Percentiles rank a stretch among this genome's conserved stretches.
Evolutionary conservation across 2,329 filamentous ascomycete species (phyloP).

Genomic region (Diaporthe vexans): DNA sequence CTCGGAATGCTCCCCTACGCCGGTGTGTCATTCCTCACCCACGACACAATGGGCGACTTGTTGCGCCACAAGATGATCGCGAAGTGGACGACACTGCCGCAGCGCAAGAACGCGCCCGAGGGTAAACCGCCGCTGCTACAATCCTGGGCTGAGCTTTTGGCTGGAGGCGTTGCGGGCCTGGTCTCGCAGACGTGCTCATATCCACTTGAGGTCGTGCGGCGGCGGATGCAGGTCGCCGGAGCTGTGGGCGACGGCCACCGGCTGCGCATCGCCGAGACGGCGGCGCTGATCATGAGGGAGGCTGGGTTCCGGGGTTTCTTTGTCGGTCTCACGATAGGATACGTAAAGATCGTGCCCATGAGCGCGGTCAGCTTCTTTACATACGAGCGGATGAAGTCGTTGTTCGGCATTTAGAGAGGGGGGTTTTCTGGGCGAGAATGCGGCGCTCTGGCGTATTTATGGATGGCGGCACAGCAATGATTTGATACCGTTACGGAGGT

Average conservation of each 20-base stretch:
- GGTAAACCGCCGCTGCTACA: conserved; percentile 80
- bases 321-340: conserved; percentile 93
- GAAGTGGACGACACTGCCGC: conserved; percentile 80
- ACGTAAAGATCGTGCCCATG: conserved; percentile 95
- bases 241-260: conserved; percentile 91
- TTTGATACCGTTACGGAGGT: conserved; percentile 15
- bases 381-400: conserved; percentile 74
- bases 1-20: conserved; percentile 98
- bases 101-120: conserved; percentile 64
- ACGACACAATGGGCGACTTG: conserved; percentile 90
- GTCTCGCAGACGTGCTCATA: conserved; percentile 94
- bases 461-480: conserved; percentile 38
- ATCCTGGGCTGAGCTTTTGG: conserved; percentile 87
- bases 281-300: conserved; percentile 80
- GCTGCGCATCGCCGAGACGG: conserved; percentile 84
- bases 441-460: conserved; percentile 38
- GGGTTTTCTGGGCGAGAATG: neutral
- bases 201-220: conserved; percentile 90
- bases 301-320: conserved; percentile 87
- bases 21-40: conserved; percentile 93
- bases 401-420: conserved; percentile 72
- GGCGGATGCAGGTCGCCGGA: conserved; percentile 96
- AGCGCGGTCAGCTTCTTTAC: conserved; percentile 78
- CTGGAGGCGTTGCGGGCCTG: conserved; percentile 88
- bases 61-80: conserved; percentile 79